Conservation (phyloP, 306 rosid species). For the Trifolium repens region DNA sequence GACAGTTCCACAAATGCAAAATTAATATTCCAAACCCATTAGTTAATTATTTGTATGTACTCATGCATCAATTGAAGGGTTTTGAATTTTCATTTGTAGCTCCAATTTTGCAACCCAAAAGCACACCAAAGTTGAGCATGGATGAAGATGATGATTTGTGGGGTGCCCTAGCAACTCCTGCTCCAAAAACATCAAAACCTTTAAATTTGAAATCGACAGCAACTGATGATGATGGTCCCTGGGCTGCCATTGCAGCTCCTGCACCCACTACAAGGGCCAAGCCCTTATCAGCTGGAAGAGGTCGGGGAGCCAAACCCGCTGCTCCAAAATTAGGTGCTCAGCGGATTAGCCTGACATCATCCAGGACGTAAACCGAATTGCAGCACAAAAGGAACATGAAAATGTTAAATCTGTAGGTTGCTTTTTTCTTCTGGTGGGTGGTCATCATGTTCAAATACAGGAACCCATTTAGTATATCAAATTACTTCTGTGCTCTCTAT, state of each 20-base stretch:
- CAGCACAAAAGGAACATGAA: slow-evolving; percentile 25
- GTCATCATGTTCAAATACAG: slow-evolving; percentile 38
- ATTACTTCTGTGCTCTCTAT: slow-evolving; percentile 12
- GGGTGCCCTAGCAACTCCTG: slow-evolving; percentile 95
- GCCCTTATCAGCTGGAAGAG: slow-evolving; percentile 72
- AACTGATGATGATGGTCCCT: slow-evolving; percentile 79
- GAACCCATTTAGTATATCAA: slow-evolving; percentile 7
- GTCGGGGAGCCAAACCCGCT: slow-evolving; percentile 79
- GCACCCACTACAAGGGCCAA: slow-evolving; percentile 82
- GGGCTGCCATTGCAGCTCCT: slow-evolving; percentile 99
- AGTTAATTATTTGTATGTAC: slow-evolving; percentile 7
- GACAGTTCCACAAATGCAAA: neutral
- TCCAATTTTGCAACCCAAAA: slow-evolving; percentile 60
- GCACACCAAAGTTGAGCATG: slow-evolving; percentile 54
- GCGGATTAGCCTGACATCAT: slow-evolving; percentile 78
- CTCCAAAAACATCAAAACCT: slow-evolving; percentile 74
- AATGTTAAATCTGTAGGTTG: slow-evolving; percentile 15
- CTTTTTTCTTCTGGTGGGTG: slow-evolving; percentile 33
- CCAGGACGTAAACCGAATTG: slow-evolving; percentile 60
- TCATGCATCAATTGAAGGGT: slow-evolving; percentile 18
- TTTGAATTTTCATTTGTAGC: slow-evolving; percentile 44
- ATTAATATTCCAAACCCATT: slow-evolving; percentile 11
- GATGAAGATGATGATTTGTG: slow-evolving; percentile 81
- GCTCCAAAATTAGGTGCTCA: slow-evolving; percentile 91
- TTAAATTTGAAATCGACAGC: slow-evolving; percentile 56